Percentiles rank a stretch among this genome's conserved stretches.
phyloP scores from a whole-genome alignment of 176 grass and related monocot species.

The Cenchrus fungigraminus region DNA sequence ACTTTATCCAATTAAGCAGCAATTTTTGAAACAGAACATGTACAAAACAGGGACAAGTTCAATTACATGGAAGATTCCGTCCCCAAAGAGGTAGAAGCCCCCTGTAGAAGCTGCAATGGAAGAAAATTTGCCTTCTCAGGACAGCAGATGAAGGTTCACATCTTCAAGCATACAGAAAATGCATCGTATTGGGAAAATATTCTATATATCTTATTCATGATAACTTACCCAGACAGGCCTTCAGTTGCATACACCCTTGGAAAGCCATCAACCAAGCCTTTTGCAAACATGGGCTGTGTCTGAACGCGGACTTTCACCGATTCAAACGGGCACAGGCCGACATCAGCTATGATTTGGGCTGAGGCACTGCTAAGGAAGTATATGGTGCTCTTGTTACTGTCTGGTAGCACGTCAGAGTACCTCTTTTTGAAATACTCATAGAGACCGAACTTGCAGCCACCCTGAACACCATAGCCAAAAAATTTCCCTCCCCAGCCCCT shows the following conservation, averaged over 20 bases:
- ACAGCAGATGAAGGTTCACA: neutral
- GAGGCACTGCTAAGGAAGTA: constrained; percentile 93
- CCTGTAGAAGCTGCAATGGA: constrained; percentile 81
- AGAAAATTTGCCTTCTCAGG: constrained; percentile 28
- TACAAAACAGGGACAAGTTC: constrained; percentile 2
- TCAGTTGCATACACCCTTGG: constrained; percentile 86
- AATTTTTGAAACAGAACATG: constrained; percentile 13
- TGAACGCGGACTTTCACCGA: constrained; percentile 97
- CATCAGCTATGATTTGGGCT: constrained; percentile 94
- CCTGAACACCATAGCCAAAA: constrained; percentile 89
- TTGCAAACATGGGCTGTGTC: constrained; percentile 81
- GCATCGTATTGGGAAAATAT: constrained; percentile 6
- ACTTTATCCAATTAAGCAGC: constrained; percentile 9
- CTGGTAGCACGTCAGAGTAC: constrained; percentile 72
- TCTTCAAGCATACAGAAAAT: neutral
- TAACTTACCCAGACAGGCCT: constrained; percentile 85
- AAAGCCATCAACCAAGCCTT: constrained; percentile 90
- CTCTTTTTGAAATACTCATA: constrained; percentile 97
- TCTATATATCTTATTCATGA: constrained; percentile 12
- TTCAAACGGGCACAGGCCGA: constrained; percentile 87
- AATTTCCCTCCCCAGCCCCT: constrained; percentile 89
- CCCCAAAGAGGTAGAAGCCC: constrained; percentile 94
- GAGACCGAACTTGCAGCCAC: constrained; percentile 88
- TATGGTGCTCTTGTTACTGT: constrained; percentile 64
- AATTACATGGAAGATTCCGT: constrained; percentile 95